Conservation (phyloP, 2,329 filamentous ascomycete species). For the Escovopsis sp. region DNA sequence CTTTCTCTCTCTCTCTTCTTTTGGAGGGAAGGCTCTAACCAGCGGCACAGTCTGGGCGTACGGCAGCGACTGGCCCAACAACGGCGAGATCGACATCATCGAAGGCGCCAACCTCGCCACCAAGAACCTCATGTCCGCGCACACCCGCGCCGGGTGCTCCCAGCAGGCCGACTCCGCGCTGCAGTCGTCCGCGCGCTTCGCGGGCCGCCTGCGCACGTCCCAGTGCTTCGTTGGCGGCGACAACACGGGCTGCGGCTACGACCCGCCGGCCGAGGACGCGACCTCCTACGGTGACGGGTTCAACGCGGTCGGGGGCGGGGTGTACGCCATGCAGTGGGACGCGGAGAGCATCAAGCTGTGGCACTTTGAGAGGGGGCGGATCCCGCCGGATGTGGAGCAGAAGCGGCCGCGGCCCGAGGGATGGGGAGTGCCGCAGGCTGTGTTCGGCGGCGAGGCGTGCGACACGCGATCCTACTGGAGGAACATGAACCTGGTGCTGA, state of each 20-base stretch:
- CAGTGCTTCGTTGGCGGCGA: constrained; percentile 22
- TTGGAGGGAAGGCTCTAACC: constrained; percentile 1
- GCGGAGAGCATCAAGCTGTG: constrained; percentile 52
- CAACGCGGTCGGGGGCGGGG: constrained; percentile 49
- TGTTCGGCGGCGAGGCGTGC: constrained; percentile 51
- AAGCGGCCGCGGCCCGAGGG: constrained; percentile 43
- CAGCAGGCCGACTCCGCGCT: constrained; percentile 8
- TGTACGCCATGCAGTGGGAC: constrained; percentile 61
- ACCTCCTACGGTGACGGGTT: constrained; percentile 46
- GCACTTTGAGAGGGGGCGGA: constrained; percentile 52
- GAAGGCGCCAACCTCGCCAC: constrained; percentile 51
- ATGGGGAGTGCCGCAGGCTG: constrained; percentile 56
- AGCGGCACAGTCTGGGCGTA: constrained; percentile 35
- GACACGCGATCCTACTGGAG: constrained; percentile 51
- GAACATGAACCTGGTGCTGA: constrained; percentile 56
- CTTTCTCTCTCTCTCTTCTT: no score
- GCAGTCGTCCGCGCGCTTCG: constrained; percentile 6
- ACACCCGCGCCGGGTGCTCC: constrained; percentile 30
- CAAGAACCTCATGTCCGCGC: constrained; percentile 45
- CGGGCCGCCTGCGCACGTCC: constrained; percentile 13
- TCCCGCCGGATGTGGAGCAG: constrained; percentile 49
- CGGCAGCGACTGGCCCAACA: constrained; percentile 41
- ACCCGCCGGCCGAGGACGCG: constrained; percentile 23
- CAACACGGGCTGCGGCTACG: constrained; percentile 31
- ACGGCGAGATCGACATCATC: constrained; percentile 55